These are phyloP conservation scores for Zygnema circumcarinatum DNA, from an alignment of 139 green algal species.

Conservation along the genomic window DNA sequence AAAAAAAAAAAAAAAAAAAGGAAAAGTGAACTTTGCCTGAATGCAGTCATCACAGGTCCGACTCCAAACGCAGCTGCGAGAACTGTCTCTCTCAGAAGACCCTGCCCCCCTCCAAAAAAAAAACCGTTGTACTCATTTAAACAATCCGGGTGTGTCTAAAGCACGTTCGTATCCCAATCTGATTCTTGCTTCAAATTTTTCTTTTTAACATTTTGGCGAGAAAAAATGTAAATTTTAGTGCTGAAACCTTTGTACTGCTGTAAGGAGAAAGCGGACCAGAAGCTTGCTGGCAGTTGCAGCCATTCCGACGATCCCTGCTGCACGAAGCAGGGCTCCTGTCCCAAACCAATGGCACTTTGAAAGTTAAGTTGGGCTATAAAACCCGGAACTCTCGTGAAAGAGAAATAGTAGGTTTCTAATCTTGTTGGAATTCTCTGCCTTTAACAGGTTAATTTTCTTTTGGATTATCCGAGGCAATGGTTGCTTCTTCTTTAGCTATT, in stretches of 20 bases:
- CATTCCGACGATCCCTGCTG: constrained; percentile 49
- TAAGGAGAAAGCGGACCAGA: constrained; percentile 32
- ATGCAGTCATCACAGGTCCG: constrained; percentile 60
- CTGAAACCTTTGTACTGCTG: neutral
- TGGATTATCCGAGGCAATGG: too few relatives aligned
- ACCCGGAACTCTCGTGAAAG: too few relatives aligned
- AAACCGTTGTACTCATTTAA: neutral
- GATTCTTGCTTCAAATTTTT: constrained; percentile 10
- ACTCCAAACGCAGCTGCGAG: constrained; percentile 62
- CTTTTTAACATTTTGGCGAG: too few relatives aligned
- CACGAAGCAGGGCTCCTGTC: constrained; percentile 33
- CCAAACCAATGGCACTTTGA: too few relatives aligned
- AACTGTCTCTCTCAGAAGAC: constrained; percentile 48
- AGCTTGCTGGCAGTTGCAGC: constrained; percentile 51
- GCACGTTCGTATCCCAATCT: neutral
- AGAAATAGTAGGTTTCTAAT: too few relatives aligned
- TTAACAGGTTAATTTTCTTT: too few relatives aligned
- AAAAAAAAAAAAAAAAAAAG: too few relatives aligned
- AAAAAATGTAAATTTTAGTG: constrained; percentile 8
- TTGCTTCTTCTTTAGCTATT: too few relatives aligned
- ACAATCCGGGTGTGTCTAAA: neutral
- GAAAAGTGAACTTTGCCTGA: too few relatives aligned
- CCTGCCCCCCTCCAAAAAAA: constrained; percentile 25
- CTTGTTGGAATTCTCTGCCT: too few relatives aligned
- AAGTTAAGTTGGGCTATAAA: too few relatives aligned